Percentiles rank a stretch among this genome's conserved stretches.
phyloP scores from a whole-genome alignment of 2,329 filamentous ascomycete genomes.

The Penicillium sp. region DNA sequence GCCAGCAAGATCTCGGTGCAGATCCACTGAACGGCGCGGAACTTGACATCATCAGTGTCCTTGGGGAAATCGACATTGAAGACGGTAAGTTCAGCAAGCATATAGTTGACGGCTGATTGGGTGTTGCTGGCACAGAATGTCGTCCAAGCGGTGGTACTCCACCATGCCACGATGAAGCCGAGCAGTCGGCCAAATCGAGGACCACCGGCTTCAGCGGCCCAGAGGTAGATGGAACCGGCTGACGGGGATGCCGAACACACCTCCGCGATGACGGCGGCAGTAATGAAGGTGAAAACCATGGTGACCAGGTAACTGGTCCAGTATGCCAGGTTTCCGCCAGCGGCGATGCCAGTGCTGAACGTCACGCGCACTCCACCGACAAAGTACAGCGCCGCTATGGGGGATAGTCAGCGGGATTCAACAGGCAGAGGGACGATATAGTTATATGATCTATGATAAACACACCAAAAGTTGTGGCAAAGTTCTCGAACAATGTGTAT shows the following conservation, averaged over 20 bases:
- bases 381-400: slow-evolving; percentile 62
- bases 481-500: slow-evolving; percentile 63
- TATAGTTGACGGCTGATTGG: slow-evolving; percentile 57
- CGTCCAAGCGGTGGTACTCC: slow-evolving; percentile 66
- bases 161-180: slow-evolving; percentile 67
- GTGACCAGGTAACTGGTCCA: slow-evolving; percentile 67
- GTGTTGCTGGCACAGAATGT: slow-evolving; percentile 62
- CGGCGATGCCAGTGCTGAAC: slow-evolving; percentile 65
- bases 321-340: slow-evolving; percentile 64
- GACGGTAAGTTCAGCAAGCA: slow-evolving; percentile 61
- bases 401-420: background rate
- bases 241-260: slow-evolving; percentile 64
- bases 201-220: slow-evolving; percentile 64
- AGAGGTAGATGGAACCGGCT: slow-evolving; percentile 64
- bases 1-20: slow-evolving; percentile 58
- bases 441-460: background rate
- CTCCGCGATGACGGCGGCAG: slow-evolving; percentile 64
- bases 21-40: slow-evolving; percentile 66
- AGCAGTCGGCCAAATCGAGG: slow-evolving; percentile 60
- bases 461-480: slow-evolving; percentile 62
- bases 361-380: slow-evolving; percentile 64
- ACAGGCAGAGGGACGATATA: too few species aligned
- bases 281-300: slow-evolving; percentile 64
- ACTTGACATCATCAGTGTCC: slow-evolving; percentile 58
- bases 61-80: slow-evolving; percentile 61